Evolutionary conservation across 164 flowering plant genomes (phyloP).

Genomic region (Saururus chinensis): DNA sequence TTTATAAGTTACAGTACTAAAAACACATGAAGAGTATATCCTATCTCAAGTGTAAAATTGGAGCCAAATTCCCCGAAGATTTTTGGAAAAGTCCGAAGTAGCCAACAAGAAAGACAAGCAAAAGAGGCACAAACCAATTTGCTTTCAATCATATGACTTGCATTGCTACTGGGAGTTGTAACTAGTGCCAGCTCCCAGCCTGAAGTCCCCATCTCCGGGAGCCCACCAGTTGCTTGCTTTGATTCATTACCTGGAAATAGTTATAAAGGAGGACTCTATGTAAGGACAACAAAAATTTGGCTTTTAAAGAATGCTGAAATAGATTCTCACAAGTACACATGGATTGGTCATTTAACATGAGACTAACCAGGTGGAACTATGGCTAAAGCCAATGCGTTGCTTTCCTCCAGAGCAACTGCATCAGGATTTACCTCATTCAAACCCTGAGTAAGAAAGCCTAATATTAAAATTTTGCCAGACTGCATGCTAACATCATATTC

Average conservation of each 20-base stretch:
- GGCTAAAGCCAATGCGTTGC: slow-evolving; percentile 91
- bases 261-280: neutral
- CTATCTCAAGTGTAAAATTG: too few species aligned
- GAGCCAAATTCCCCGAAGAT: too few species aligned
- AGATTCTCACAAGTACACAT: neutral
- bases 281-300: neutral
- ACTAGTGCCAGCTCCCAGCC: slow-evolving; percentile 99
- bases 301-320: neutral
- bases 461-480: neutral
- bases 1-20: too few species aligned
- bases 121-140: slow-evolving; percentile 49
- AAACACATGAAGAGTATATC: too few species aligned
- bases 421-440: slow-evolving; percentile 60
- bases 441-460: slow-evolving; percentile 48
- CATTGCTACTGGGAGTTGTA: slow-evolving; percentile 52
- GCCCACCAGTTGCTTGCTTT: neutral
- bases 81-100: too few species aligned
- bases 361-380: slow-evolving; percentile 63
- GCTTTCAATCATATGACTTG: slow-evolving; percentile 24
- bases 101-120: too few species aligned
- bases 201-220: slow-evolving; percentile 14
- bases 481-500: neutral
- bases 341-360: neutral
- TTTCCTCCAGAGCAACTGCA: slow-evolving; percentile 67
- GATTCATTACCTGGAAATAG: slow-evolving; percentile 3